phyloP scores from a whole-genome alignment of 225 moss, liverwort and hornwort species.

The Straminergon stramineum region DNA sequence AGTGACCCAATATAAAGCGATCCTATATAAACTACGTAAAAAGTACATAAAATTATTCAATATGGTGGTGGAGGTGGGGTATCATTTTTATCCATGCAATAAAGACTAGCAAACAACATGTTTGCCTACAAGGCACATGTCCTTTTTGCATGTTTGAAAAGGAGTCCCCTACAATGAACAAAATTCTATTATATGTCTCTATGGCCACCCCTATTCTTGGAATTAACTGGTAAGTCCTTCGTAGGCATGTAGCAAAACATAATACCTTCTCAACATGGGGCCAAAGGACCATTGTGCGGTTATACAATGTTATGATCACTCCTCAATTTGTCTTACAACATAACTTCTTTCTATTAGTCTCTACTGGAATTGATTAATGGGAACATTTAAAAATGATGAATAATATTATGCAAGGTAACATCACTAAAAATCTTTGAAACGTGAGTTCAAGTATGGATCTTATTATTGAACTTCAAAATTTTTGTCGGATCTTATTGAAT shows the following conservation, averaged over 20 bases:
- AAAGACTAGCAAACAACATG: background rate
- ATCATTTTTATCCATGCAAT: background rate
- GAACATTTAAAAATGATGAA: background rate
- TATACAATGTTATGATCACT: background rate
- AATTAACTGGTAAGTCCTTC: background rate
- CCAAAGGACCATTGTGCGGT: background rate
- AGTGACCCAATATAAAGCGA: background rate
- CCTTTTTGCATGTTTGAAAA: background rate
- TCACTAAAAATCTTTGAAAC: accelerated
- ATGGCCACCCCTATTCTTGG: no score
- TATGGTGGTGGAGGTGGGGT: background rate
- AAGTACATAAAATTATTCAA: background rate
- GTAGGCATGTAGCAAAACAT: background rate
- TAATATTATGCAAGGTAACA: background rate
- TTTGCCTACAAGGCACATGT: accelerated
- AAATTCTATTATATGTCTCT: background rate
- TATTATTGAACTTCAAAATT: accelerated
- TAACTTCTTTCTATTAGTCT: background rate
- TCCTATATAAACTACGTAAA: background rate
- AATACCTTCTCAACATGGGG: background rate
- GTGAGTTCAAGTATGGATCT: background rate
- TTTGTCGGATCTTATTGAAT: background rate
- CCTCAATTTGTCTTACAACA: background rate
- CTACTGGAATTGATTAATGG: background rate
- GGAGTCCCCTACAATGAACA: background rate